These are phyloP conservation scores for Tardiomyces digboiensis DNA, from an alignment of 1,139 yeast genomes.

Conservation along the genomic window DNA sequence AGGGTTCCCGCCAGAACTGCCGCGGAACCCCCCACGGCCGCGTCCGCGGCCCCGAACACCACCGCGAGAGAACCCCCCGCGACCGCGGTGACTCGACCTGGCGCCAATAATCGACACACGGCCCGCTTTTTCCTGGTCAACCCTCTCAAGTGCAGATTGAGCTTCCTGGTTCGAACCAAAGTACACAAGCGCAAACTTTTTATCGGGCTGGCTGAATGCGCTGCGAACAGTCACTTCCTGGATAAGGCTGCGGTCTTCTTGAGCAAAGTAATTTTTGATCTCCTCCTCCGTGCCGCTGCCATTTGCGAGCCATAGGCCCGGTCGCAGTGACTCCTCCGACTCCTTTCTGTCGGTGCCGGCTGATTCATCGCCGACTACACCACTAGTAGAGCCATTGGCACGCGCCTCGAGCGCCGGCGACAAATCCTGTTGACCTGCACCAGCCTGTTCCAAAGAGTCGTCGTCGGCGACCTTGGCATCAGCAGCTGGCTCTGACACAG, in stretches of 20 bases:
- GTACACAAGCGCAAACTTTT: slow-evolving; percentile 29
- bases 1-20: not conserved
- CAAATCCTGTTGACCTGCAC: not conserved
- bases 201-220: slow-evolving; percentile 12
- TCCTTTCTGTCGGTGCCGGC: not conserved
- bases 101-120: slow-evolving; percentile 17
- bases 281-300: slow-evolving; percentile 26
- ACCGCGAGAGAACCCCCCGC: slow-evolving; percentile 8
- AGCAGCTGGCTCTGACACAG: not conserved
- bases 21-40: slow-evolving; percentile 6
- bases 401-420: slow-evolving; percentile 2
- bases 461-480: too few relatives aligned
- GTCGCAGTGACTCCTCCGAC: slow-evolving; percentile 11
- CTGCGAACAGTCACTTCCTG: slow-evolving; percentile 21
- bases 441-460: too few relatives aligned
- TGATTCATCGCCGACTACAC: slow-evolving; percentile 3
- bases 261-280: slow-evolving; percentile 23
- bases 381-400: slow-evolving; percentile 4
- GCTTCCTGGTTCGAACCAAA: slow-evolving; percentile 28
- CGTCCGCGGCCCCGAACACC: slow-evolving; percentile 9
- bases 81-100: slow-evolving; percentile 6
- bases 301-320: slow-evolving; percentile 32
- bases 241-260: slow-evolving; percentile 24
- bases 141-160: slow-evolving; percentile 24
- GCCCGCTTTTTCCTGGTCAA: slow-evolving; percentile 24